Conservation (phyloP, 495 filamentous ascomycete genomes). For the Penicillium riverlandense region DNA sequence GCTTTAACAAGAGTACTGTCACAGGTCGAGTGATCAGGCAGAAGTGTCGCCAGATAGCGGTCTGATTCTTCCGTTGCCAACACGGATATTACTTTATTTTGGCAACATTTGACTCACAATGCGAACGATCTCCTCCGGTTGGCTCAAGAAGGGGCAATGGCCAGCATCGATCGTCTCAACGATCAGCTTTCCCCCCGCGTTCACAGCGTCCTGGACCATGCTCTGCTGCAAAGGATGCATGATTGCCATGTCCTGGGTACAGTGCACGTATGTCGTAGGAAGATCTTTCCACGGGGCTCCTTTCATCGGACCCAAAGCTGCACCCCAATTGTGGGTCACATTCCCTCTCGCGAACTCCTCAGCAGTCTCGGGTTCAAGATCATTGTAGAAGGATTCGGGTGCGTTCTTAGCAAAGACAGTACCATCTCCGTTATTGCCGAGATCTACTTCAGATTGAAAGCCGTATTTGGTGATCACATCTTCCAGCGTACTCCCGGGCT, state of each 20-base stretch:
- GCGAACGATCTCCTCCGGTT: neutral
- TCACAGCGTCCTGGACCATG: conserved; percentile 5
- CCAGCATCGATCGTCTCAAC: conserved; percentile 5
- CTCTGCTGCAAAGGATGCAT: conserved; percentile 3
- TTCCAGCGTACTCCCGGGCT: neutral
- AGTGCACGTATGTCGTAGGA: conserved; percentile 4
- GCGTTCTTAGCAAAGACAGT: conserved; percentile 4
- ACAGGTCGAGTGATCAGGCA: neutral
- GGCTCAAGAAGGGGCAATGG: conserved; percentile 9
- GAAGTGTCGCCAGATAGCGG: no score
- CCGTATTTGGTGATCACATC: conserved; percentile 1
- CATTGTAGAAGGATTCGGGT: conserved; percentile 5
- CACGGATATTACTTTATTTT: no score
- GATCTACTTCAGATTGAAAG: conserved; percentile 1
- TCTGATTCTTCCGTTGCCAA: no score
- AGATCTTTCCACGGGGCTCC: conserved; percentile 7
- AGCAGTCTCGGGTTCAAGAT: neutral
- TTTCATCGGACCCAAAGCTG: neutral
- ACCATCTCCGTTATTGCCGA: conserved; percentile 2
- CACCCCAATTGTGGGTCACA: conserved; percentile 6
- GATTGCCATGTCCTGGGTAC: conserved; percentile 2
- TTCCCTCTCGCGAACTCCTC: conserved; percentile 2
- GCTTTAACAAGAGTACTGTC: conserved; percentile 2
- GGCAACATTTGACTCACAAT: no score
- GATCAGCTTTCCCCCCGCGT: neutral